These are phyloP conservation scores for Albugo candida DNA, from an alignment of 352 stramenopile species.

Conservation along the genomic window DNA sequence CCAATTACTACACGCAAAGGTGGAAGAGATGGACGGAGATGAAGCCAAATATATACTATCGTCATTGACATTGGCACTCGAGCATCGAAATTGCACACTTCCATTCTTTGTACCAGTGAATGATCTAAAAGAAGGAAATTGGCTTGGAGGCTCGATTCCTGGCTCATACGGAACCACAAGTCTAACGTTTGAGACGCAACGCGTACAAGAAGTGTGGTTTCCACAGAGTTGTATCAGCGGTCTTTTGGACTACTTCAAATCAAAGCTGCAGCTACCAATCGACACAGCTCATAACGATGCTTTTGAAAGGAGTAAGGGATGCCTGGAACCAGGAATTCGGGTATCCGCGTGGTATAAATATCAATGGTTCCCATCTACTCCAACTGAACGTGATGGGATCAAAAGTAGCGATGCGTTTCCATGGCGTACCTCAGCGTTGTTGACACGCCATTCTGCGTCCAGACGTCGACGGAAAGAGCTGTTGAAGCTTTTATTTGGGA, in stretches of 20 bases:
- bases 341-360: conserved; percentile 54
- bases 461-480: background rate
- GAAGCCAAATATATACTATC: conserved; percentile 45
- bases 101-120: conserved; percentile 49
- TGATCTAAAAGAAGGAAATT: conserved; percentile 29
- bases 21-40: conserved; percentile 27
- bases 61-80: conserved; percentile 44
- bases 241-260: conserved; percentile 59
- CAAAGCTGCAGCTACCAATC: conserved; percentile 46
- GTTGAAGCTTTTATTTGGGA: background rate
- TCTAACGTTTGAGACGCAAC: conserved; percentile 58
- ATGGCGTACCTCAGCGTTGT: background rate
- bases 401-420: background rate
- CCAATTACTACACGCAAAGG: conserved; percentile 3
- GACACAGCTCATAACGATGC: conserved; percentile 8
- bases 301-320: conserved; percentile 5
- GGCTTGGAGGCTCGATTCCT: conserved; percentile 43
- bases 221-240: conserved; percentile 54
- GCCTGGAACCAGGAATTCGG: conserved; percentile 25
- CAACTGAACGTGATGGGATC: background rate
- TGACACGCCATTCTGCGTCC: too few relatives aligned
- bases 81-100: conserved; percentile 68
- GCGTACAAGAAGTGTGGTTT: conserved; percentile 38
- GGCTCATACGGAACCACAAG: conserved; percentile 53
- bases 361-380: conserved; percentile 16